These are phyloP conservation scores for Suillus weaverae DNA, from an alignment of 768 basidiomycete genomes.

Conservation along the genomic window DNA sequence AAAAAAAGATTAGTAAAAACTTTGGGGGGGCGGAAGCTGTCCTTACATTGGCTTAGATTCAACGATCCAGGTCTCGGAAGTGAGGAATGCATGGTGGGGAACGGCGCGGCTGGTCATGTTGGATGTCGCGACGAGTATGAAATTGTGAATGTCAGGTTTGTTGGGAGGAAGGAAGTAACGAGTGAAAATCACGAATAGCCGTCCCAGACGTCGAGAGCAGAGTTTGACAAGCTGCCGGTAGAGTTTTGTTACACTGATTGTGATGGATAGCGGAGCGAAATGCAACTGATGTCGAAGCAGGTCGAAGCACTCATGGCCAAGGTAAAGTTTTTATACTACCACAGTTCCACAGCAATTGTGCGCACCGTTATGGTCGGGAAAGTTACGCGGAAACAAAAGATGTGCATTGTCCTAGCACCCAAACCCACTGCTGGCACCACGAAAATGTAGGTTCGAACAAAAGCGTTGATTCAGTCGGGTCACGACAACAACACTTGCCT, in stretches of 20 bases:
- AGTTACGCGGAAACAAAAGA: background rate
- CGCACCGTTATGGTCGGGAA: background rate
- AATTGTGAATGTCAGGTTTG: background rate
- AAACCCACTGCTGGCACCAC: background rate
- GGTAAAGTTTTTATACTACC: background rate
- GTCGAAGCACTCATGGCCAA: background rate
- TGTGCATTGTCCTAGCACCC: background rate
- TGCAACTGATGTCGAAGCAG: background rate
- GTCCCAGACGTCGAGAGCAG: background rate
- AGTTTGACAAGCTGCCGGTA: background rate
- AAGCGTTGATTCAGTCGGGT: background rate
- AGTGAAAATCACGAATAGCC: constrained; percentile 19
- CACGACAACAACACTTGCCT: constrained; percentile 22
- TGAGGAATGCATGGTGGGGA: constrained; percentile 17
- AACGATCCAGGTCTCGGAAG: constrained; percentile 27
- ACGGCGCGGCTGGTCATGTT: background rate
- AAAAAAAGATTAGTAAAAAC: background rate
- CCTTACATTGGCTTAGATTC: constrained; percentile 28
- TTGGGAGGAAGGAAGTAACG: background rate
- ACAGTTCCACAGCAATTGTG: background rate
- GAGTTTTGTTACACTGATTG: background rate
- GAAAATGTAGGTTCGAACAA: background rate
- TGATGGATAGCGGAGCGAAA: background rate
- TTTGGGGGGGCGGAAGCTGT: background rate
- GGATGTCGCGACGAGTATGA: background rate